Percentiles rank a stretch among this genome's conserved stretches.
phyloP scores from a whole-genome alignment of 2,329 filamentous ascomycete genomes.

The Talaromyces amestolkiae region DNA sequence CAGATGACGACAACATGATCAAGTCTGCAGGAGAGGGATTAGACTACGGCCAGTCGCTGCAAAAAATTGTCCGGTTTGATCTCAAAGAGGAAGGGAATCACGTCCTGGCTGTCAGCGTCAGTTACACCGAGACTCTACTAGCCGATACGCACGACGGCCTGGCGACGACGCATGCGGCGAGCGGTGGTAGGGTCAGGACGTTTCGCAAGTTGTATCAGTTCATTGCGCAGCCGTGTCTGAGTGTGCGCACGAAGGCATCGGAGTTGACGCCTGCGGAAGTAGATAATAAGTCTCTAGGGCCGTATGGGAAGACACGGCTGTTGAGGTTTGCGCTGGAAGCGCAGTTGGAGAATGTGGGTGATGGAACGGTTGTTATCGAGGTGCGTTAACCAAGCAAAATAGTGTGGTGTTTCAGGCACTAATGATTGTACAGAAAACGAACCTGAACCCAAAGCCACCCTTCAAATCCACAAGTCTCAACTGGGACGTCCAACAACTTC shows the following conservation, averaged over 20 bases:
- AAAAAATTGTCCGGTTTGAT: slow-evolving; percentile 80
- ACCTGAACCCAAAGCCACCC: slow-evolving; percentile 51
- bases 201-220: slow-evolving; percentile 98
- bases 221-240: slow-evolving; percentile 82
- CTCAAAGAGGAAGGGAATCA: slow-evolving; percentile 93
- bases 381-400: slow-evolving; percentile 31
- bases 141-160: slow-evolving; percentile 29
- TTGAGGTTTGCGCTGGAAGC: slow-evolving; percentile 77
- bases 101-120: slow-evolving; percentile 87
- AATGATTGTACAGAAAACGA: slow-evolving; percentile 40
- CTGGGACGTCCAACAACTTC: slow-evolving; percentile 48
- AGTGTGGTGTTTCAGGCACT: slow-evolving; percentile 8
- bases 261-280: slow-evolving; percentile 52
- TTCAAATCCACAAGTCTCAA: slow-evolving; percentile 56
- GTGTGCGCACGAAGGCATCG: slow-evolving; percentile 85
- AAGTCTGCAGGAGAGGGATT: slow-evolving; percentile 27
- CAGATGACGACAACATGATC: slow-evolving; percentile 48
- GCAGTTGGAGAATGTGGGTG: slow-evolving; percentile 91
- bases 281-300: slow-evolving; percentile 45
- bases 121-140: slow-evolving; percentile 79
- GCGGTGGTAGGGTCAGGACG: slow-evolving; percentile 66
- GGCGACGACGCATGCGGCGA: slow-evolving; percentile 40
- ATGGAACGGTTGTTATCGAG: slow-evolving; percentile 77
- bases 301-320: slow-evolving; percentile 43
- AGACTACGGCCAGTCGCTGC: slow-evolving; percentile 62